Evolutionary conservation across 2,329 filamentous ascomycete species (phyloP).

Genomic region (Colletotrichum sojae): DNA sequence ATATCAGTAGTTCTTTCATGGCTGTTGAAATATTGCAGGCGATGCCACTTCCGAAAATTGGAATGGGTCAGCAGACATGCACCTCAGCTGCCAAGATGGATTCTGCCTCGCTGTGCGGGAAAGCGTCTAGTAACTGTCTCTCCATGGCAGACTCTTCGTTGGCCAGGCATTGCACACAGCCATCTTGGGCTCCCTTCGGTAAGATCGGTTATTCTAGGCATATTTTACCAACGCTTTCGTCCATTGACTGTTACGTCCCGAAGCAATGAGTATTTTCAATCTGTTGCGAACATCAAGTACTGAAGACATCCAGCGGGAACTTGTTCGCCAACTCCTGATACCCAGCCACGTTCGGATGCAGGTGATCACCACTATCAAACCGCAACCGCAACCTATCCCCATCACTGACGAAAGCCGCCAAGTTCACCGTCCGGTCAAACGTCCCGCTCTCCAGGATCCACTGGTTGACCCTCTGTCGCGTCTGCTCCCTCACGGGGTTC

Average conservation of each 20-base stretch:
- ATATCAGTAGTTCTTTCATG: neutral
- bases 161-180: neutral
- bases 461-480: conserved; percentile 69
- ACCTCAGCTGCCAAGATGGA: conserved; percentile 11
- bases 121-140: conserved; percentile 4
- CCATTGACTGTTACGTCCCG: neutral
- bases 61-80: neutral
- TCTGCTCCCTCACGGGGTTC: conserved; percentile 66
- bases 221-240: neutral
- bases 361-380: conserved; percentile 74
- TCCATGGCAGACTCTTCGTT: neutral
- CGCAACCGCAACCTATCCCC: conserved; percentile 61
- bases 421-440: conserved; percentile 75
- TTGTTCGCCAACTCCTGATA: conserved; percentile 72
- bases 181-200: neutral
- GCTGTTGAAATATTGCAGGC: neutral
- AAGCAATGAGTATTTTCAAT: neutral
- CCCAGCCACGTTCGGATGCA: conserved; percentile 73
- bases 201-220: neutral
- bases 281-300: neutral
- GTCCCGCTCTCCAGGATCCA: conserved; percentile 69
- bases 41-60: neutral
- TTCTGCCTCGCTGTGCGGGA: neutral
- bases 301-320: conserved; percentile 71
- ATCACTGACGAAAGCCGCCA: conserved; percentile 70